These are phyloP conservation scores for Rosa lucieae DNA, from an alignment of 306 rosid species.

Conservation along the genomic window DNA sequence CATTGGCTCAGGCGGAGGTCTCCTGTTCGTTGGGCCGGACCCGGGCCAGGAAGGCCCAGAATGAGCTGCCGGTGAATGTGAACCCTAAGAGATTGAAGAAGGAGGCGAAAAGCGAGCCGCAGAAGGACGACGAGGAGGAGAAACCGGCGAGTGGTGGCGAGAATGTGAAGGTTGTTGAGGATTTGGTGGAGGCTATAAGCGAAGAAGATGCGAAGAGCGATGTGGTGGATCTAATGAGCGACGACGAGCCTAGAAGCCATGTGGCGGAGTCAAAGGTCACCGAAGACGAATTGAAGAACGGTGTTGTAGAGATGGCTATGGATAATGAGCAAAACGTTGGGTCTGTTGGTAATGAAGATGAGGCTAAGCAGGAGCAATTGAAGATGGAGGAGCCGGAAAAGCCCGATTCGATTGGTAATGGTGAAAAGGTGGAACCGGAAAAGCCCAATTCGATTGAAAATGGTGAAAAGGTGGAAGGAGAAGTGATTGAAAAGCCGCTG, in stretches of 20 bases:
- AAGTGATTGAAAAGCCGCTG: conserved; percentile 28
- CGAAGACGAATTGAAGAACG: conserved; percentile 29
- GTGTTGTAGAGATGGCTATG: conserved; percentile 5
- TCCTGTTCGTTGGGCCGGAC: conserved; percentile 55
- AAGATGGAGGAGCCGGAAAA: not conserved
- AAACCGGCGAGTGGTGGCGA: conserved; percentile 5
- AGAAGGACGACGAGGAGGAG: not conserved
- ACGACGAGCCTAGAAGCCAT: conserved; percentile 57
- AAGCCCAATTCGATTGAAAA: not conserved
- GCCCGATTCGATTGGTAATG: not conserved
- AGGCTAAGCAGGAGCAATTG: not conserved
- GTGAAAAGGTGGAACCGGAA: not conserved
- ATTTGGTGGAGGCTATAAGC: conserved; percentile 31
- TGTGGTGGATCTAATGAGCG: conserved; percentile 64
- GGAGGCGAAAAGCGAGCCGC: not conserved
- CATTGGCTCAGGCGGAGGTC: conserved; percentile 58
- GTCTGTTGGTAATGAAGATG: not conserved
- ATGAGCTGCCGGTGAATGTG: conserved; percentile 12
- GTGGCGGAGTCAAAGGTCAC: conserved; percentile 20
- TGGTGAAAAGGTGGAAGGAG: conserved; percentile 7
- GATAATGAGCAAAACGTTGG: conserved; percentile 22
- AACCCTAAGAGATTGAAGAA: conserved; percentile 36
- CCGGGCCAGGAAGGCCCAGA: conserved; percentile 35
- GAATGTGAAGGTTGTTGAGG: conserved; percentile 20
- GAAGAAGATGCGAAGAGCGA: conserved; percentile 81